Base-by-base conservation (phyloP, 306 rosid species). In the Castanea mollissima region DNA sequence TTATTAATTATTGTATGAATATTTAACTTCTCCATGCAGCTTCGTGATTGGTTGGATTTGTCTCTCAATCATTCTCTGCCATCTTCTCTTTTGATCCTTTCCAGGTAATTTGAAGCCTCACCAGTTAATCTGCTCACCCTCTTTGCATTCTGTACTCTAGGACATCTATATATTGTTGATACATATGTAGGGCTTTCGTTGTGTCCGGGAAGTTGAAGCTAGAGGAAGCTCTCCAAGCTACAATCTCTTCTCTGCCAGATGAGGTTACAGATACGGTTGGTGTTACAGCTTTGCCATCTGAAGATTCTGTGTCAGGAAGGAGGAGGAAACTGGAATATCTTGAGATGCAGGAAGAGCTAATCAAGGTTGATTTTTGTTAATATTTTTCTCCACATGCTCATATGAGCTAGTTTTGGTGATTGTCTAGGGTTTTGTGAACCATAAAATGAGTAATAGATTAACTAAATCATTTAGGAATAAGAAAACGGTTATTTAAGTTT, bases 31-130 rank as follows among this genome's bases (percentile, higher is more conserved):
- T 65, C 18, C 69, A 52, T 85, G 82, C 88, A 95, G 98, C 96
- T 95, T 79, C 94, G 89, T 55, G 97, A 95, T 84, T 95, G 99
- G 99, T 78, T 95, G 88, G 99, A 95, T 84, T 90, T 95, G 80
- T 95, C 99, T 82, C 92, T 95, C 74, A 93, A 95, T 83, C 91
- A 90, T 81, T 90, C 99, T 27, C 88, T 95, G 55, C 98, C 99
- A 70, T 95, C 98, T 71, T 95, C 99, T 13, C 99, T 95, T 86
- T 78, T 95, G 90, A 92, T 95, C 82, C 99, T 95, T 86, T 95
- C 98, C 57, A 95, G 99, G 99, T 95, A 85, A 76, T 52, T 80
- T 82, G 32, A 60, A 74, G 67, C 77, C 46, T 60, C 76, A 70
- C 31, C n/a, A 35, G 52, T 68, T 38, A 9, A 46, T n/a, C 59